A percentile compares a stretch with the other conserved stretches of the same genome.
phyloP scores from a whole-genome alignment of 2,329 filamentous ascomycete species.

The Capronia americana region DNA sequence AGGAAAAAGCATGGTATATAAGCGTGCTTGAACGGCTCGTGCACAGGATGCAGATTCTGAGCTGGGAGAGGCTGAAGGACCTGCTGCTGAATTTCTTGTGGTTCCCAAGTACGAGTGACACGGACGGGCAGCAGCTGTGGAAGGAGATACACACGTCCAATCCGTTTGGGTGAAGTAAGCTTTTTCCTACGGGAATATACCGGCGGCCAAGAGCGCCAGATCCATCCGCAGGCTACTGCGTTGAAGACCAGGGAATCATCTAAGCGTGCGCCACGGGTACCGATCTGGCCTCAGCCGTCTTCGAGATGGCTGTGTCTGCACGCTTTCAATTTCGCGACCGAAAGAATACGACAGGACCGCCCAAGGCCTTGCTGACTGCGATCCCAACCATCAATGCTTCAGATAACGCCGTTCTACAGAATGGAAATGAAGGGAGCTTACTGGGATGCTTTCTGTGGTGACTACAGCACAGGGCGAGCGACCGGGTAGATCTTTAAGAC shows the following conservation, averaged over 20 bases:
- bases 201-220: too few species aligned
- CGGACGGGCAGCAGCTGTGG: constrained; percentile 23
- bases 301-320: not conserved
- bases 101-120: constrained; percentile 26
- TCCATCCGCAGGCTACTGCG: not conserved
- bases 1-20: constrained; percentile 43
- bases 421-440: not conserved
- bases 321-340: not conserved
- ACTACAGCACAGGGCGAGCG: not conserved
- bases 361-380: not conserved
- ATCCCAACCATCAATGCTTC: not conserved
- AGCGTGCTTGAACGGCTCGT: constrained; percentile 22
- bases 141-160: constrained; percentile 24
- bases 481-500: not conserved
- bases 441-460: not conserved
- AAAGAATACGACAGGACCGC: not conserved
- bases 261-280: not conserved
- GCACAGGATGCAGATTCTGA: constrained; percentile 18
- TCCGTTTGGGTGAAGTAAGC: constrained; percentile 17
- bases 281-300: not conserved
- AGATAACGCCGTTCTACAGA: not conserved
- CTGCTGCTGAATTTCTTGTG: constrained; percentile 28
- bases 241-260: not conserved
- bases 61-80: constrained; percentile 21
- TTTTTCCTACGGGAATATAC: not conserved